phyloP scores from a whole-genome alignment of 148 eudicot species.

The Silene uniflora region DNA sequence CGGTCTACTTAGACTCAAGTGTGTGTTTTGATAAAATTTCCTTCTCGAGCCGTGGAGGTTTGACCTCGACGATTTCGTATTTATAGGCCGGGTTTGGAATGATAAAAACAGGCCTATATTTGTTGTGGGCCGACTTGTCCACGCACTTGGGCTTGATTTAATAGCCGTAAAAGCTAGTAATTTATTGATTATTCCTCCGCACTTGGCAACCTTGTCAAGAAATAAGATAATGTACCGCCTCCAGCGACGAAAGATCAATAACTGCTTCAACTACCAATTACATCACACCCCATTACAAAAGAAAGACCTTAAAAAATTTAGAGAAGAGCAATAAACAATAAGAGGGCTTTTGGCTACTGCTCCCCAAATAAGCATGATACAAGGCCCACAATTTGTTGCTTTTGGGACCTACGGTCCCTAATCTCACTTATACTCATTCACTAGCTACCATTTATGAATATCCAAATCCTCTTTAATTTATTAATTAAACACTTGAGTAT shows the following conservation, averaged over 20 bases:
- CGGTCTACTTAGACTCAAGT: no score
- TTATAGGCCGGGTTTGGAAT: no score
- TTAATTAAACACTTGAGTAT: background rate
- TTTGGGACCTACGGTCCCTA: constrained; percentile 22
- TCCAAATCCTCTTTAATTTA: background rate
- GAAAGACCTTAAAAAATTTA: background rate
- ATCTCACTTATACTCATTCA: constrained; percentile 4
- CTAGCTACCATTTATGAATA: background rate
- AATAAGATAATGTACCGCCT: background rate
- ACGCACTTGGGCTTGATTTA: no score
- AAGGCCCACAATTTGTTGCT: constrained; percentile 5
- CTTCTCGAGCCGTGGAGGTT: no score
- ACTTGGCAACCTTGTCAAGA: background rate
- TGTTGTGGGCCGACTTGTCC: no score
- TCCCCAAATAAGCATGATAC: constrained; percentile 7
- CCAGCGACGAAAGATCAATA: background rate
- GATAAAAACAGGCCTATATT: no score
- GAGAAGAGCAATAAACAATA: background rate
- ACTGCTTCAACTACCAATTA: constrained; percentile 3
- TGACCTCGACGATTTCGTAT: no score
- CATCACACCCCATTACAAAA: background rate
- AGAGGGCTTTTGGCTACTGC: constrained; percentile 6
- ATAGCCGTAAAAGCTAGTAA: no score
- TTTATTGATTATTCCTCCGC: no score
- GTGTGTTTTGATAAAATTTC: no score